Evolutionary conservation across 2,329 filamentous ascomycete species (phyloP).

Genomic region (Colletotrichum theobromicola): DNA sequence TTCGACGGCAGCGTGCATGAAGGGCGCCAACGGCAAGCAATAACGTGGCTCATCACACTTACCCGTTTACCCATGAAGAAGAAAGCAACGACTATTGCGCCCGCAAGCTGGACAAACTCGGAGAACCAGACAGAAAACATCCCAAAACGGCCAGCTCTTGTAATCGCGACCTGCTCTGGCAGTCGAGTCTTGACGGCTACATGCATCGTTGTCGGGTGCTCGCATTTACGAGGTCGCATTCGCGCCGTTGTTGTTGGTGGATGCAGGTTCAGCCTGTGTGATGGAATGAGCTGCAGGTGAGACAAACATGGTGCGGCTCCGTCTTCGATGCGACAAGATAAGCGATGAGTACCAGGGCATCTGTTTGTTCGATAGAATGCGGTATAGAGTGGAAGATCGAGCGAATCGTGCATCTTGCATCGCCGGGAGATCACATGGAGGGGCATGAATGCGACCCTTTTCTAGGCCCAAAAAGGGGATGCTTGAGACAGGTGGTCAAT

Average conservation of each 20-base stretch:
- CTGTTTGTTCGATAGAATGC: not conserved
- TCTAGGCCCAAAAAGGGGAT: not conserved
- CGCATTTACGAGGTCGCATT: not conserved
- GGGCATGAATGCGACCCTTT: not conserved
- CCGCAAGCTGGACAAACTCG: not conserved
- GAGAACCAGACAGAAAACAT: not conserved
- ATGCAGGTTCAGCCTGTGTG: not conserved
- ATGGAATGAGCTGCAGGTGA: not conserved
- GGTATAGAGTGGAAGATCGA: not conserved
- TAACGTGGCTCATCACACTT: not conserved
- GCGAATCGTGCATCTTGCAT: not conserved
- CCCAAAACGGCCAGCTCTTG: not conserved
- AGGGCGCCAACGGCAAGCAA: not conserved
- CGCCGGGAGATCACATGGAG: not conserved
- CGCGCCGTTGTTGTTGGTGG: not conserved
- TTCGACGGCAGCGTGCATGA: not conserved
- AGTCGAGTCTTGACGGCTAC: not conserved
- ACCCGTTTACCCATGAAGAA: not conserved
- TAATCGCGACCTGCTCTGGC: not conserved
- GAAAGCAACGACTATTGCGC: not conserved
- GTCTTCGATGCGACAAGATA: not conserved
- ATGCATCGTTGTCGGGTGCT: not conserved
- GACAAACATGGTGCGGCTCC: not conserved
- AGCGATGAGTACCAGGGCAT: not conserved
- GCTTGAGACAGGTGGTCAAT: fast-evolving